Conservation (phyloP, 441 rosid species). For the Mallotus repandus region DNA sequence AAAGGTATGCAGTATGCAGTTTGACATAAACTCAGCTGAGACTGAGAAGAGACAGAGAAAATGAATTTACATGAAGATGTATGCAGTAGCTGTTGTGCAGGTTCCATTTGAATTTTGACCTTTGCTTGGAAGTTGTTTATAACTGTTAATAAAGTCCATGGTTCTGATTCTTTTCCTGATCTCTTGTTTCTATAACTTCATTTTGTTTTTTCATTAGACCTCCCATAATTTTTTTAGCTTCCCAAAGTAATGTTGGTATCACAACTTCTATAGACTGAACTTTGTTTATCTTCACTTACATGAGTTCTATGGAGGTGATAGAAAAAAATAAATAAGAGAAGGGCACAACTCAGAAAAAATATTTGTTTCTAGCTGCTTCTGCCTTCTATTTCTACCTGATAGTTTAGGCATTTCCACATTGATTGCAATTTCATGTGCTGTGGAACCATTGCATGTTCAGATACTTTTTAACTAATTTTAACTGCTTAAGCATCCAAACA, state of each 20-base stretch:
- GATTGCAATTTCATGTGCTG: neutral
- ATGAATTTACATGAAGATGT: neutral
- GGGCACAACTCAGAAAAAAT: neutral
- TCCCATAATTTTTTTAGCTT: neutral
- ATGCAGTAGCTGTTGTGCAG: neutral
- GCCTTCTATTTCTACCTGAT: neutral
- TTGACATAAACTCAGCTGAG: slow-evolving; percentile 3
- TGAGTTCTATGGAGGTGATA: neutral
- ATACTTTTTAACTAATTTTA: neutral
- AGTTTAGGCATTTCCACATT: neutral
- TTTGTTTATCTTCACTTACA: neutral
- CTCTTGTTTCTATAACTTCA: neutral
- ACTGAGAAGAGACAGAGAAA: neutral
- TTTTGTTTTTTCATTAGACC: neutral
- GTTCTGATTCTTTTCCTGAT: neutral
- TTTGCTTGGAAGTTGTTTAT: neutral
- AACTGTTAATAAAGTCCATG: neutral
- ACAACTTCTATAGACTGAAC: neutral
- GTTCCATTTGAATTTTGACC: neutral
- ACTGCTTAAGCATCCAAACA: neutral
- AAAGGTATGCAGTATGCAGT: slow-evolving; percentile 53
- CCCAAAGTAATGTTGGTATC: neutral
- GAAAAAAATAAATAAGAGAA: neutral
- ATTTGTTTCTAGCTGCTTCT: neutral
- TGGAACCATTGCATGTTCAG: neutral